Evolutionary conservation across 2,329 filamentous ascomycete genomes (phyloP).

Genomic region (Didymellaceae sp.): DNA sequence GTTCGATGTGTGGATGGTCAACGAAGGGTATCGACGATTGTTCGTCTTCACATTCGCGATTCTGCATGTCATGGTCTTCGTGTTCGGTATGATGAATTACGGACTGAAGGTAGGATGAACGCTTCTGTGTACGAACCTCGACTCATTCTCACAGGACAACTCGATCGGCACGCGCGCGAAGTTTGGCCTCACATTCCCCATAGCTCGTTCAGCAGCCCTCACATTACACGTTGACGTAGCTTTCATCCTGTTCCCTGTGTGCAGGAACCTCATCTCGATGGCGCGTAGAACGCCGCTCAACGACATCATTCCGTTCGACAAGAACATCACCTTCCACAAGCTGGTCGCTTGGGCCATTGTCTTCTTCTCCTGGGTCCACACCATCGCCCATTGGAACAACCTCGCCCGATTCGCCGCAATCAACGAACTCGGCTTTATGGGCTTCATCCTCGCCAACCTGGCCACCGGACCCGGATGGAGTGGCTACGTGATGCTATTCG

Average conservation of each 20-base stretch:
- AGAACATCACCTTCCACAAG: slow-evolving; percentile 90
- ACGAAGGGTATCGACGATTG: slow-evolving; percentile 83
- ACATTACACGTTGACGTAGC: slow-evolving; percentile 83
- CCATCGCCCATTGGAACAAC: slow-evolving; percentile 87
- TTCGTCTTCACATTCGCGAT: slow-evolving; percentile 79
- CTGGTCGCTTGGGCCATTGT: slow-evolving; percentile 85
- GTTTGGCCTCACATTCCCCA: slow-evolving; percentile 78
- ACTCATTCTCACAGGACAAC: slow-evolving; percentile 59
- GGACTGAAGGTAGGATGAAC: slow-evolving; percentile 64
- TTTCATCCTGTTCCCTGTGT: slow-evolving; percentile 80
- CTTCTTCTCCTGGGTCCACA: slow-evolving; percentile 87
- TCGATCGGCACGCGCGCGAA: slow-evolving; percentile 68
- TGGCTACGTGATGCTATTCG: slow-evolving; percentile 82
- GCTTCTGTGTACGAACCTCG: not conserved
- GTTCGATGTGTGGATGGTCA: slow-evolving; percentile 88
- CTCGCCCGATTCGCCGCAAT: slow-evolving; percentile 77
- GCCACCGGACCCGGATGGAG: slow-evolving; percentile 83
- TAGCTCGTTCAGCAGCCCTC: slow-evolving; percentile 76
- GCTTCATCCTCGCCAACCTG: slow-evolving; percentile 79
- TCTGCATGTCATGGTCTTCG: slow-evolving; percentile 77
- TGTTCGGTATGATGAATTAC: slow-evolving; percentile 82
- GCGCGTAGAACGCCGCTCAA: slow-evolving; percentile 81
- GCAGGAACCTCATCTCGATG: slow-evolving; percentile 82
- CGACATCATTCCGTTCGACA: slow-evolving; percentile 86
- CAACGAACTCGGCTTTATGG: slow-evolving; percentile 78